Conservation (phyloP, 1,284 basidiomycete genomes). For the Pseudozyma sp. region DNA sequence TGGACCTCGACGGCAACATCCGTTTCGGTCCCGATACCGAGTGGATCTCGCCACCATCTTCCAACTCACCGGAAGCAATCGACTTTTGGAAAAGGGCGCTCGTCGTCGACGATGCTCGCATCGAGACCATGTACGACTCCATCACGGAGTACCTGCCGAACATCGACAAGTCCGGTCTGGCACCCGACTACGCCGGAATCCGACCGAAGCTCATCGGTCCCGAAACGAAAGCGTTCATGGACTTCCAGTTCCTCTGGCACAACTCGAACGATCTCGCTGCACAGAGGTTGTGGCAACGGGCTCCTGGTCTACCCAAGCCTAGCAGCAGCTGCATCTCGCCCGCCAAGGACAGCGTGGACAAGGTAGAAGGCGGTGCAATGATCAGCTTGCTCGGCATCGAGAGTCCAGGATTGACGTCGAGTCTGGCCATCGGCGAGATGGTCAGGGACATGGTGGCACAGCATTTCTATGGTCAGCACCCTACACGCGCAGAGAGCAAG, state of each 20-base stretch:
- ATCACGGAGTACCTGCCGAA: constrained; percentile 77
- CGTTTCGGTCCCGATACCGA: constrained; percentile 94
- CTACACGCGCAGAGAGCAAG: background rate
- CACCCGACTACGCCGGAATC: constrained; percentile 90
- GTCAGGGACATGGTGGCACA: constrained; percentile 70
- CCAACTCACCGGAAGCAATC: constrained; percentile 12
- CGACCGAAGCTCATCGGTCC: constrained; percentile 87
- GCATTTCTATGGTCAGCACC: constrained; percentile 68
- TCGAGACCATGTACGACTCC: constrained; percentile 56
- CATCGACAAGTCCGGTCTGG: constrained; percentile 76
- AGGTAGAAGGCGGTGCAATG: constrained; percentile 47
- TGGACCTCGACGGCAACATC: constrained; percentile 87
- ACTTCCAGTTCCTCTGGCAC: constrained; percentile 75
- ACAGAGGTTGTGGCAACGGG: constrained; percentile 62
- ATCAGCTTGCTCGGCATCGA: constrained; percentile 73
- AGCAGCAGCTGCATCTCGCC: constrained; percentile 28
- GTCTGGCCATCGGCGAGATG: constrained; percentile 71
- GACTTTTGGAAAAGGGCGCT: constrained; percentile 59
- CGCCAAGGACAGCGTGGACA: constrained; percentile 9
- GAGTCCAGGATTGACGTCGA: constrained; percentile 72
- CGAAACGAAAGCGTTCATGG: constrained; percentile 78
- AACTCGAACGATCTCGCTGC: constrained; percentile 36
- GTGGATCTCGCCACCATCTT: constrained; percentile 74
- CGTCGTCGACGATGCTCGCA: constrained; percentile 48
- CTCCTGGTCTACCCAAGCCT: constrained; percentile 21